phyloP scores from a whole-genome alignment of 31 red algal species.

The Asparagopsis taxiformis region DNA sequence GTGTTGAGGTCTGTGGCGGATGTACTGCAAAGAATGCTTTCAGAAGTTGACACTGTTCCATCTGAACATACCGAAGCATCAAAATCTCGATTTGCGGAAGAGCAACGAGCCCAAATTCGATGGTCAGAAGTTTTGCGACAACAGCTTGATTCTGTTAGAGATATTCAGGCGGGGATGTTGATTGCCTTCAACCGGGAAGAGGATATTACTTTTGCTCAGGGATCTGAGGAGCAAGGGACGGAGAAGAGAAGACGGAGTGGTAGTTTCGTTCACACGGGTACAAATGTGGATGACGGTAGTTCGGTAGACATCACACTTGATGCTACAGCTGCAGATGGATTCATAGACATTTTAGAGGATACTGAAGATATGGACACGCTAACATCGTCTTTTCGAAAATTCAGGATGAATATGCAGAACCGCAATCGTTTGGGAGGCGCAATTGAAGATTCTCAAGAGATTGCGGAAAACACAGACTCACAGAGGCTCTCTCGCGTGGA shows the following conservation, averaged over 20 bases:
- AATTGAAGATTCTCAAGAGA: slow-evolving; percentile 7
- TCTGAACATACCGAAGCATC: slow-evolving; percentile 8
- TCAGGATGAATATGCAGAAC: slow-evolving; percentile 3
- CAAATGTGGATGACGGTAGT: slow-evolving; percentile 7
- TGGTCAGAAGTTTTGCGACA: slow-evolving; percentile 46
- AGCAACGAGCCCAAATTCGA: slow-evolving; percentile 34
- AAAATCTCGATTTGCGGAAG: slow-evolving; percentile 22
- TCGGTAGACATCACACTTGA: slow-evolving; percentile 13
- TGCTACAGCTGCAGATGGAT: background rate
- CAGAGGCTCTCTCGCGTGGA: background rate
- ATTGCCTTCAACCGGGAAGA: slow-evolving; percentile 48
- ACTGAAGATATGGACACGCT: slow-evolving; percentile 5
- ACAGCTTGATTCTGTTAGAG: slow-evolving; percentile 51
- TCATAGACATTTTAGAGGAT: background rate
- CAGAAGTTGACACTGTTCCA: slow-evolving; percentile 31
- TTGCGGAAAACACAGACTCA: background rate
- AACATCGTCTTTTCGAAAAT: slow-evolving; percentile 10
- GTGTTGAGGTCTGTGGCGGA: slow-evolving; percentile 21
- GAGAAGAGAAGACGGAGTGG: slow-evolving; percentile 17
- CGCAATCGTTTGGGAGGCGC: background rate
- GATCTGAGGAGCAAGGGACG: slow-evolving; percentile 11
- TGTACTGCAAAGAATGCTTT: slow-evolving; percentile 14
- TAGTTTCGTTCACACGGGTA: slow-evolving; percentile 5
- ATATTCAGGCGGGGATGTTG: slow-evolving; percentile 54
- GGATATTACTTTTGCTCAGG: slow-evolving; percentile 6